Evolutionary conservation across 352 stramenopile genomes (phyloP).

Genomic region (Thraustochytrium striatum): DNA sequence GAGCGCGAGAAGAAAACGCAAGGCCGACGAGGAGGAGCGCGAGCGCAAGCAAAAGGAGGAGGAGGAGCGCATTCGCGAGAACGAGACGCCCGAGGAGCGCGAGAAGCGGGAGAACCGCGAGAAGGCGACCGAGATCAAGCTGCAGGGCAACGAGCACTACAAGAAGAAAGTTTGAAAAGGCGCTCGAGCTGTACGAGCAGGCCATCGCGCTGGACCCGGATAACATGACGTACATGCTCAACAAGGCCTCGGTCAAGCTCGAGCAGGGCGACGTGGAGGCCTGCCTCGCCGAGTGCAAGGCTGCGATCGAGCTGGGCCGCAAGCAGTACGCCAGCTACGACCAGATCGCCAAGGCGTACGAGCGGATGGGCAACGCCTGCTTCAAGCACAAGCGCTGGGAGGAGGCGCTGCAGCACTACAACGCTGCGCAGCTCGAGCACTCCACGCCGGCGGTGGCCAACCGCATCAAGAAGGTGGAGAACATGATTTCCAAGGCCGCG

Average conservation of each 20-base stretch:
- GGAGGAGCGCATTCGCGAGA: slow-evolving; percentile 75
- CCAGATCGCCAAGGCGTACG: slow-evolving; percentile 70
- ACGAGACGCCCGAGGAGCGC: slow-evolving; percentile 58
- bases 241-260: slow-evolving; percentile 94
- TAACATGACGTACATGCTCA: slow-evolving; percentile 95
- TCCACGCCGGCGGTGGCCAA: slow-evolving; percentile 65
- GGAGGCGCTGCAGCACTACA: slow-evolving; percentile 75
- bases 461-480: slow-evolving; percentile 89
- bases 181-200: slow-evolving; percentile 89
- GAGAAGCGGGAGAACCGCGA: slow-evolving; percentile 58
- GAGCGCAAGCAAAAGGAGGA: slow-evolving; percentile 69
- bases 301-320: slow-evolving; percentile 92
- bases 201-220: slow-evolving; percentile 87
- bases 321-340: slow-evolving; percentile 89
- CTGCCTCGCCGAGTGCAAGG: slow-evolving; percentile 76
- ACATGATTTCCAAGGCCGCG: slow-evolving; percentile 77
- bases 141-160: slow-evolving; percentile 93
- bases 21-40: slow-evolving; percentile 64
- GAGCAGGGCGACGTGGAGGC: slow-evolving; percentile 89
- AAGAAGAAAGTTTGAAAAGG: slow-evolving; percentile 93
- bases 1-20: slow-evolving; percentile 56
- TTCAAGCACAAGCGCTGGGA: slow-evolving; percentile 86
- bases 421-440: slow-evolving; percentile 60
- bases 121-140: slow-evolving; percentile 80
- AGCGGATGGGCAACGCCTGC: slow-evolving; percentile 91